Percentiles rank a stretch among this genome's conserved stretches.
phyloP scores from a whole-genome alignment of 1,284 basidiomycete species.

The Mycena sp. region DNA sequence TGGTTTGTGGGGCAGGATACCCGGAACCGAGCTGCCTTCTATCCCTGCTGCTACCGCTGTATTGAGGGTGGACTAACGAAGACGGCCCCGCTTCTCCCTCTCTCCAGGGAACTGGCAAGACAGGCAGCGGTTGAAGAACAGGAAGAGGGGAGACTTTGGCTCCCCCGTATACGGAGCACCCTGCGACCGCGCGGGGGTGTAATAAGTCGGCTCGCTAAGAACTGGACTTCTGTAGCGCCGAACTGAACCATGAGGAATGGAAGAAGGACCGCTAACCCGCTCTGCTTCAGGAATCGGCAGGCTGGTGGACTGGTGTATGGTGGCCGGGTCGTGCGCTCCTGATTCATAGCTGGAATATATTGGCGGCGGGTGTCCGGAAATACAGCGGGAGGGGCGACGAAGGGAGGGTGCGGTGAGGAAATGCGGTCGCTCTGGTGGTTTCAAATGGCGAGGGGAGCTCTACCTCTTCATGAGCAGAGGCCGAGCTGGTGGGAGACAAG shows the following conservation, averaged over 20 bases:
- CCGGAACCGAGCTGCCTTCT: constrained; percentile 4
- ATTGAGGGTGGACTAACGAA: constrained; percentile 35
- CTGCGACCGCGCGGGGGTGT: constrained; percentile 32
- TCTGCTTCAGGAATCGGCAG: constrained; percentile 10
- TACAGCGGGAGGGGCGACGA: not conserved
- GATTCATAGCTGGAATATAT: constrained; percentile 18
- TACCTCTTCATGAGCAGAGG: constrained; percentile 11
- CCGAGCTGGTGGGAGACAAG: constrained; percentile 22
- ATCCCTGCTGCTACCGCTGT: constrained; percentile 1
- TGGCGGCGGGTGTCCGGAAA: constrained; percentile 18
- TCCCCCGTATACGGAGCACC: constrained; percentile 33
- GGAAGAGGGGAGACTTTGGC: constrained; percentile 29
- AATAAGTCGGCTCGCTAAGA: constrained; percentile 43
- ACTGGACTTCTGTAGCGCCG: constrained; percentile 37
- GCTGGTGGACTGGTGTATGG: not conserved
- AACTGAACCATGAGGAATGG: constrained; percentile 35
- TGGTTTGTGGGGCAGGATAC: constrained; percentile 18
- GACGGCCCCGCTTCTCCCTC: constrained; percentile 48
- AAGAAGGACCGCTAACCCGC: constrained; percentile 31
- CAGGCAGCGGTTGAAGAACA: constrained; percentile 28
- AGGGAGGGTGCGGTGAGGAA: constrained; percentile 10
- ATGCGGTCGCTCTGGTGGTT: constrained; percentile 1
- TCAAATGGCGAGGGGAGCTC: constrained; percentile 17
- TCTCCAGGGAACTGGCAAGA: constrained; percentile 33
- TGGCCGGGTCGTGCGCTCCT: constrained; percentile 14